Evolutionary conservation across 768 basidiomycete species (phyloP).

Genomic region (Suillus plorans): DNA sequence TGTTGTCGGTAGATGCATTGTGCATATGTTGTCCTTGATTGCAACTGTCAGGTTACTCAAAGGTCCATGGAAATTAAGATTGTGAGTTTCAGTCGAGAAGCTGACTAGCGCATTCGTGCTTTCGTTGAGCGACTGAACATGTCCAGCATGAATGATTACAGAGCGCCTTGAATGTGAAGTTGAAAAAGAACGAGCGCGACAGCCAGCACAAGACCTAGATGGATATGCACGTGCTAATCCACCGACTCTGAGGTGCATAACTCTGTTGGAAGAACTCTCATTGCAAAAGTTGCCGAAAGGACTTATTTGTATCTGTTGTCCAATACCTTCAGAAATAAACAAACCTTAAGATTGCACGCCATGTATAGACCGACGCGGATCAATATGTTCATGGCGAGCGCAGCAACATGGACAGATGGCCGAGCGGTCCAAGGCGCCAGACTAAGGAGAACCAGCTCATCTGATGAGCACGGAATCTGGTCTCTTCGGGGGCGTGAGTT

Average conservation of each 20-base stretch:
- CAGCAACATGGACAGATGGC: conserved; percentile 57
- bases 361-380: neutral
- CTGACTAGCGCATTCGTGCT: conserved; percentile 2
- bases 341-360: neutral
- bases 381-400: neutral
- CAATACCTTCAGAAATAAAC: neutral
- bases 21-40: conserved; percentile 89
- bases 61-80: conserved; percentile 17
- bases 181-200: neutral
- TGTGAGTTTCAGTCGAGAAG: neutral
- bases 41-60: conserved; percentile 55
- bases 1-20: conserved; percentile 60
- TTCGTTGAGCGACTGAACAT: neutral
- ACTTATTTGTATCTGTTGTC: conserved; percentile 19
- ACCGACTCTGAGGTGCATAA: neutral
- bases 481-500: conserved; percentile 14
- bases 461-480: conserved; percentile 4
- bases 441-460: conserved; percentile 50
- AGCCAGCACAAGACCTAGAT: neutral
- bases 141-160: neutral
- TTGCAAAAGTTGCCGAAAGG: conserved; percentile 5
- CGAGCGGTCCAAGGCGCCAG: conserved; percentile 90
- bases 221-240: neutral
- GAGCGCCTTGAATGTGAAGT: neutral
- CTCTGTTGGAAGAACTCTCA: neutral